phyloP scores from a whole-genome alignment of 2,329 filamentous ascomycete genomes.

The Pseudogymnoascus sp. region DNA sequence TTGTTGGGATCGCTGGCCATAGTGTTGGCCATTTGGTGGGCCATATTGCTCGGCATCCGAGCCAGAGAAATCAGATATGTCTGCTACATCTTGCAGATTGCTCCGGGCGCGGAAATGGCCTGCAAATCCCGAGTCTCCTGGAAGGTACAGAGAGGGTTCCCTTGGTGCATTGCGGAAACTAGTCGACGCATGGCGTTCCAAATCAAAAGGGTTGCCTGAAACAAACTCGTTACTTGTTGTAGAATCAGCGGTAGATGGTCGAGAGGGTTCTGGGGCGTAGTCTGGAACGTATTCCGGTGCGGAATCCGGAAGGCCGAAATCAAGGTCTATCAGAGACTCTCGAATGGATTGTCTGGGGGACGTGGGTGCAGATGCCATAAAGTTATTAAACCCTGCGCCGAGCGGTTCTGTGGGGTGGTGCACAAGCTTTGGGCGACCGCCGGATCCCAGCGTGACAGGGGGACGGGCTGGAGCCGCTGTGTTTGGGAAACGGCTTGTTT shows the following conservation, averaged over 20 bases:
- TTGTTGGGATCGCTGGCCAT: neutral
- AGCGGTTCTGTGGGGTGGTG: constrained; percentile 49
- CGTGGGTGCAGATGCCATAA: constrained; percentile 15
- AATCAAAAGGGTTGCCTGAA: constrained; percentile 53
- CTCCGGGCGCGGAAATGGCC: constrained; percentile 20
- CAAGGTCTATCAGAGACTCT: constrained; percentile 45
- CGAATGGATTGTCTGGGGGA: constrained; percentile 23
- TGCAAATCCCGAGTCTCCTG: constrained; percentile 50
- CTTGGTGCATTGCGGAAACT: constrained; percentile 32
- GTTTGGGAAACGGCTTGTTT: constrained; percentile 47
- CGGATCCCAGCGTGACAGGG: constrained; percentile 26
- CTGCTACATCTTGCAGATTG: constrained; percentile 22
- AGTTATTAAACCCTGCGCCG: constrained; percentile 10
- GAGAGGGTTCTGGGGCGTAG: constrained; percentile 43
- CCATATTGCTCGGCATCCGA: constrained; percentile 23
- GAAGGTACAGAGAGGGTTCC: constrained; percentile 48
- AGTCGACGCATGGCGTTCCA: constrained; percentile 56
- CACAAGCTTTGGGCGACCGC: constrained; percentile 40
- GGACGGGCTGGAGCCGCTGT: constrained; percentile 30
- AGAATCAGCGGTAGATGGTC: constrained; percentile 56
- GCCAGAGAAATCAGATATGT: constrained; percentile 29
- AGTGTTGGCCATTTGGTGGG: neutral
- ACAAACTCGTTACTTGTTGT: constrained; percentile 51
- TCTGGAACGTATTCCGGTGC: constrained; percentile 49
- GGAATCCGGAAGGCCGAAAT: constrained; percentile 47